Base-by-base conservation (phyloP, 1,284 basidiomycete species). In the Coniophora puteana region DNA sequence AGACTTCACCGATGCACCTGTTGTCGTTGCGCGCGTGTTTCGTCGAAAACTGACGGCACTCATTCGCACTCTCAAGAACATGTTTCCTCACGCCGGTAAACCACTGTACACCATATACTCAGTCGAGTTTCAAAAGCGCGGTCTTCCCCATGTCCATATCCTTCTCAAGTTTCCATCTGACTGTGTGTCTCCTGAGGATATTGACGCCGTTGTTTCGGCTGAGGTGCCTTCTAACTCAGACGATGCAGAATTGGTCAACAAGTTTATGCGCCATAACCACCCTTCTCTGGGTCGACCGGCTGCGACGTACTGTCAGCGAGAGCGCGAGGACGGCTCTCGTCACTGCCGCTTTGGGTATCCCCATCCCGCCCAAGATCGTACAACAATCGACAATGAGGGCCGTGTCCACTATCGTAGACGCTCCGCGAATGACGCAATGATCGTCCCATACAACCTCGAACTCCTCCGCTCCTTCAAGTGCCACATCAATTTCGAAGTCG, bases 41-140 rank as follows among this genome's bases (percentile, higher is more conserved):
- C 52, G 59, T 24, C 51, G 44, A 23, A 60, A 57, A 38, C 45
- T 63, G 3, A 40, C 47, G 8, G 27, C 53, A 14, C 41, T 48
- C 1, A 51, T 66, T 28, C 49, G 51, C 20, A 41, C 46, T 0
- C 55, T 61, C 40, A 58, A 63, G 17, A 40, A 42, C 0, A 41
- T 50, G 18, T 50, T 48, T 7, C 31, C 45, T 41, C n/a, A n/a
- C n/a, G n/a, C 36, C 14, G 63, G 63, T 0, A 3, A 20, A 4
- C 31, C 41, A 1, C 8, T 52, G 1, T 66, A 65, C 34, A 29
- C 43, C 14, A 57, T 68, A 5, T 51, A 67, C 20, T 53, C 45
- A 5, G 48, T 68, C 16, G 66, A 71, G 42, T 69, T 66, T 38
- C 64, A 67, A 40, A 69, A 69, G 38, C 53, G 63, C 1, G 63